phyloP scores from a whole-genome alignment of 2,329 filamentous ascomycete species.

The Pseudogymnoascus sp. region DNA sequence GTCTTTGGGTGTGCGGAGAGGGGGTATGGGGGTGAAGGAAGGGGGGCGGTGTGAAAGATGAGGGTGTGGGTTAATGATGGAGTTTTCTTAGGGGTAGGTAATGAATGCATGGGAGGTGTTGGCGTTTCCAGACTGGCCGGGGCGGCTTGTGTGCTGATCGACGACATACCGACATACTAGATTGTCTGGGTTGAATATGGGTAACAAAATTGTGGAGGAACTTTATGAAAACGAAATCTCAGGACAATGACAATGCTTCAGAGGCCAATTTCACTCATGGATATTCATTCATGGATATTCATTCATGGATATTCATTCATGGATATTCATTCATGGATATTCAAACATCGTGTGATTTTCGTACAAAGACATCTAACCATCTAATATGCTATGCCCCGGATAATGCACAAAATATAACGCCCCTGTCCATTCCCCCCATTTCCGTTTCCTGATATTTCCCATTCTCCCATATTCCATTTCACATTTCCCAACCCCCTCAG shows the following conservation, averaged over 20 bases:
- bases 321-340: not conserved
- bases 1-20: not conserved
- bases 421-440: not conserved
- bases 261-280: not conserved
- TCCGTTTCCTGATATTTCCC: not conserved
- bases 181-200: not conserved
- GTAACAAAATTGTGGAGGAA: not conserved
- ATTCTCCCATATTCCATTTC: not conserved
- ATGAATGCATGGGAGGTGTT: conserved; percentile 7
- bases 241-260: not conserved
- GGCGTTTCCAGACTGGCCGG: conserved; percentile 8
- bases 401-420: not conserved
- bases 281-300: not conserved
- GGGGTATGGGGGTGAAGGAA: not conserved
- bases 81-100: not conserved
- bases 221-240: not conserved
- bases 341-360: not conserved
- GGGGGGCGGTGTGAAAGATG: not conserved
- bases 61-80: not conserved
- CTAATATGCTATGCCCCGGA: not conserved
- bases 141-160: conserved; percentile 1
- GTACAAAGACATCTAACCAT: not conserved
- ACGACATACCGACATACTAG: not conserved
- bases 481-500: too few relatives aligned
- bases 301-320: not conserved